phyloP scores from a whole-genome alignment of 805 yeast genomes.

The Torulaspora indica region DNA sequence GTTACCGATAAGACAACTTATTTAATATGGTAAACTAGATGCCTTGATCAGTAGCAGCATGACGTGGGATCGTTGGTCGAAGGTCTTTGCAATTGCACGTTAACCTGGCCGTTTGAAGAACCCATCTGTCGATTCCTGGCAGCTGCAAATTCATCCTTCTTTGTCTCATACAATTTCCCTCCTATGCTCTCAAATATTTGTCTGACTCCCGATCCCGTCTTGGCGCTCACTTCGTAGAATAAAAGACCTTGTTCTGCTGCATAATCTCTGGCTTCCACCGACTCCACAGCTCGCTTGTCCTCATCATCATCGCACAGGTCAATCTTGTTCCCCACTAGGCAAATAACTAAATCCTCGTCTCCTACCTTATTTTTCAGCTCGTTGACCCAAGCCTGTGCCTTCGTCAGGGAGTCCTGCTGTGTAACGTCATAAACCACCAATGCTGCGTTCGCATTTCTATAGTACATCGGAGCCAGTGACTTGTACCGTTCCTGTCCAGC shows the following conservation, averaged over 20 bases:
- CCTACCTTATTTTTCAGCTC: constrained; percentile 83
- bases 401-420: constrained; percentile 61
- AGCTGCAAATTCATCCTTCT: constrained; percentile 20
- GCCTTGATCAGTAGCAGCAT: constrained; percentile 35
- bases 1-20: neutral
- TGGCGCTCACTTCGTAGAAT: constrained; percentile 56
- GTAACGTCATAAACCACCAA: constrained; percentile 83
- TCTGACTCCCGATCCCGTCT: constrained; percentile 48
- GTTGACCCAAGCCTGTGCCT: constrained; percentile 87
- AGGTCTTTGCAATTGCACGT: constrained; percentile 41
- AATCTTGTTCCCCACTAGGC: constrained; percentile 80
- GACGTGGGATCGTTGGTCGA: constrained; percentile 41
- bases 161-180: constrained; percentile 37
- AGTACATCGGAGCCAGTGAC: constrained; percentile 78
- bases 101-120: constrained; percentile 14
- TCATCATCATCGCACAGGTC: constrained; percentile 52
- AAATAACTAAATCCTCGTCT: constrained; percentile 65
- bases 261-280: constrained; percentile 48
- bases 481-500: constrained; percentile 93
- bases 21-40: neutral
- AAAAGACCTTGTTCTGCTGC: constrained; percentile 49
- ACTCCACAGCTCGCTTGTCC: constrained; percentile 43
- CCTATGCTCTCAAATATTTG: constrained; percentile 49
- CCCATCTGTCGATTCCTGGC: constrained; percentile 11
- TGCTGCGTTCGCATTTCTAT: constrained; percentile 77